These are phyloP conservation scores for Aspergillus thermomutatus DNA, from an alignment of 2,329 filamentous ascomycete species.

Conservation along the genomic window DNA sequence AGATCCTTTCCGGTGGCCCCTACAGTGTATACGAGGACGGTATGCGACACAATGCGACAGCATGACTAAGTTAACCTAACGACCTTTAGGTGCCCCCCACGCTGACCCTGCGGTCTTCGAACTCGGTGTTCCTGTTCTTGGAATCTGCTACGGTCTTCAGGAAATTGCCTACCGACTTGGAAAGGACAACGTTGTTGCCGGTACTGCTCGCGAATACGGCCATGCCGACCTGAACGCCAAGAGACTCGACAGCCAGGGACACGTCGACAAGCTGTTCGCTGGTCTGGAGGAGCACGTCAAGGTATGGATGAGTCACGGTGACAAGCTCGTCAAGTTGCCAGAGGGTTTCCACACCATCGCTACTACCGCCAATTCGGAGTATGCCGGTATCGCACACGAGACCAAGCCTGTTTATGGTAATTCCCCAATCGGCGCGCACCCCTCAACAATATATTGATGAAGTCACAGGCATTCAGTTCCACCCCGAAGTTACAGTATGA, in stretches of 20 bases:
- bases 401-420: slow-evolving; percentile 62
- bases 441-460: slow-evolving; percentile 21
- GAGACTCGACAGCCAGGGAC: slow-evolving; percentile 48
- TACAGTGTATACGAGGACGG: slow-evolving; percentile 74
- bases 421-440: slow-evolving; percentile 1
- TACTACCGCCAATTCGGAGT: slow-evolving; percentile 71
- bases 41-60: background rate
- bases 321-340: slow-evolving; percentile 76
- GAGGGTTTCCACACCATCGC: slow-evolving; percentile 71
- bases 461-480: slow-evolving; percentile 68
- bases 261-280: slow-evolving; percentile 75
- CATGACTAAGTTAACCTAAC: background rate
- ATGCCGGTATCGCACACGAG: slow-evolving; percentile 66
- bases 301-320: slow-evolving; percentile 84
- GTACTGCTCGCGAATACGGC: slow-evolving; percentile 68
- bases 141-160: slow-evolving; percentile 63
- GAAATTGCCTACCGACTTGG: slow-evolving; percentile 71
- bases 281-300: slow-evolving; percentile 68
- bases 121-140: slow-evolving; percentile 60
- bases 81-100: slow-evolving; percentile 60
- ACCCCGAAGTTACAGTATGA: slow-evolving; percentile 70
- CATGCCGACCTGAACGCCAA: slow-evolving; percentile 64
- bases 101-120: slow-evolving; percentile 81
- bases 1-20: slow-evolving; percentile 46
- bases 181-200: slow-evolving; percentile 64